Evolutionary conservation across 2,329 filamentous ascomycete genomes (phyloP), one percentile per base, ranked within the genome.

Genomic region (Clarireedia hainanense): DNA sequence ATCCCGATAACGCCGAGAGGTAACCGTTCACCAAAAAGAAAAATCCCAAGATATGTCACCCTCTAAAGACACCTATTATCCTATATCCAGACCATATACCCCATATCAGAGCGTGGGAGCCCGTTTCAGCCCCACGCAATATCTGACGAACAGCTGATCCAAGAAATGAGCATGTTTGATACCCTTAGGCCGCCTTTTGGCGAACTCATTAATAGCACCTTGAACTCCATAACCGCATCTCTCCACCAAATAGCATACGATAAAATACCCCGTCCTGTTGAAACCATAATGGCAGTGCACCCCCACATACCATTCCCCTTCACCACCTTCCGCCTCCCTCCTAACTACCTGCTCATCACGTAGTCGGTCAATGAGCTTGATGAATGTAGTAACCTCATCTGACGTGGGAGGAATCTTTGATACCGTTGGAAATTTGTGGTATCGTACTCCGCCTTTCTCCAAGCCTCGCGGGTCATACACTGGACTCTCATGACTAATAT

Each of bases 201-300:
- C 83, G 72, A 97, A 97, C 58, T 84, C 79, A 52, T 89, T 83
- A 58, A 97, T 84, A 1, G 92, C 92, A 54, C 86, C 83, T 64
- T 88, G 80, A 2, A 96, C 80, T 23, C 74, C 75, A 65, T 82
- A 91, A 0, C 81, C 84, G 62, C 87, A 80, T 47, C 83, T 77
- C 73, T 96, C 91, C 14, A 96, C 85, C n/a, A 97, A 75, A 67
- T 96, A 97, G 66, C 85, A 90, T 34, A 89, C 86, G 50, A 97
- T 83, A 67, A 96, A 88, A 69, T 92, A 96, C 0, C 92, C 92
- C 0, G 92, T 96, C 23, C 91, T 81, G 69, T 97, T 96, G 74
- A 95, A 96, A 2, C 57, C 92, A 64, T 96, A 96, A 67, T 97
- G 92, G 66, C 92, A 97, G 69, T 97, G 92, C 0, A 96, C 89